Base-by-base conservation (phyloP, 306 rosid species). In the Vigna reflexopilosa region DNA sequence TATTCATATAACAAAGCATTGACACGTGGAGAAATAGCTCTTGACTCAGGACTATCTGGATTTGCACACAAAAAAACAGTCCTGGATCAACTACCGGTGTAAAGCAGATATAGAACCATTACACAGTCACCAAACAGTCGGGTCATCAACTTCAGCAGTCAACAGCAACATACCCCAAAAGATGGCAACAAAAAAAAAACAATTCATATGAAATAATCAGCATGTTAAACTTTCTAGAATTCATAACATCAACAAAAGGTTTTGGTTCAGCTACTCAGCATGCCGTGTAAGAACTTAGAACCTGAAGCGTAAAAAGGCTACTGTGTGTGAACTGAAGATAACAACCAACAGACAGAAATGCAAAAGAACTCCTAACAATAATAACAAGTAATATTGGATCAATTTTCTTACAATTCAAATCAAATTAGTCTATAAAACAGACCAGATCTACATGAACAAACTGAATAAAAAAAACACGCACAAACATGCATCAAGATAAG, bases 361-460 rank as follows among this genome's bases (percentile, higher is more conserved):
- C 38, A 80, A 64, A 20, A 47, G 22, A 67, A 71, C 52, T 49
- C 4, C 44, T 70, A 80, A 45, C 30, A 50, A 42, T 15, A 45
- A 14, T 24, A 24, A 36, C 17, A n/a, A 58, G 64, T 26, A 58
- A 58, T 44, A n/a, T 24, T n/a, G 9, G 56, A 6, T 38, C 54
- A 44, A 26, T 28, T 68, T 73, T 38, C 48, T 5, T 2, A 58
- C 3, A 52, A 72, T 20, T 55, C 45, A 57, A 78, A 85, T n/a
- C 11, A 49, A 85, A 85, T 20, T 26, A 61, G 24, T 55, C 26
- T 15, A 16, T 16, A 30, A 19, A 76, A 73, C 63, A 67, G 28
- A 77, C 59, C 81, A 83, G 89, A 88, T 88, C 89, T 63, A 78
- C 5, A 42, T 13, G 61, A 74, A 83, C 57, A 77, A 80, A 40